A percentile compares a stretch with the other conserved stretches of the same genome.
phyloP scores from a whole-genome alignment of 2,329 filamentous ascomycete species.

The Paecilomyces formosus region DNA sequence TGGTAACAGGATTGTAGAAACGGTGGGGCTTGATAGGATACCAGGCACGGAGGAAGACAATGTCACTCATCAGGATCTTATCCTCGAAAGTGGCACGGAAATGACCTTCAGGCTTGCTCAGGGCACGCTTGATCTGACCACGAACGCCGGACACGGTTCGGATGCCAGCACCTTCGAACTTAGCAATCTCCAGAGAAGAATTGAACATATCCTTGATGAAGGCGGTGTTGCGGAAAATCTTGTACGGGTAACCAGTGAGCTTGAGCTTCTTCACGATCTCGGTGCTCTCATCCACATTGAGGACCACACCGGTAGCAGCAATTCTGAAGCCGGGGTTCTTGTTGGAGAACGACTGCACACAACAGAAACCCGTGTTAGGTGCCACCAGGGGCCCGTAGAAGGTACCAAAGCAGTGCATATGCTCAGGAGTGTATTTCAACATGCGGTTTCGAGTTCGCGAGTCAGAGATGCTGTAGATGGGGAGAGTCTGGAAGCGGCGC shows the following conservation, averaged over 20 bases:
- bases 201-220: slow-evolving; percentile 99
- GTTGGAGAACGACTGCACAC: slow-evolving; percentile 80
- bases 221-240: slow-evolving; percentile 98
- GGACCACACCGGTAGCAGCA: slow-evolving; percentile 84
- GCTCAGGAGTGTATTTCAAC: slow-evolving; percentile 98
- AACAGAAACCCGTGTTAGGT: slow-evolving; percentile 92
- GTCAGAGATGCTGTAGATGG: slow-evolving; percentile 91
- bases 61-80: slow-evolving; percentile 94
- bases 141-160: slow-evolving; percentile 92
- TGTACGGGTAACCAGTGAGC: slow-evolving; percentile 85
- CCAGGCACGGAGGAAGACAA: slow-evolving; percentile 94
- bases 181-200: slow-evolving; percentile 85
- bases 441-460: slow-evolving; percentile 90
- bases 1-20: slow-evolving; percentile 95
- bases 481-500: slow-evolving; percentile 87
- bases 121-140: slow-evolving; percentile 92
- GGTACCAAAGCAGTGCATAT: slow-evolving; percentile 97
- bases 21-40: slow-evolving; percentile 90
- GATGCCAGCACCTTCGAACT: slow-evolving; percentile 94
- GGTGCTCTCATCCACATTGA: slow-evolving; percentile 88
- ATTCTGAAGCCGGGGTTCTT: slow-evolving; percentile 86
- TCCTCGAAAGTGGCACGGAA: slow-evolving; percentile 98
- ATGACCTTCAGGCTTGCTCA: slow-evolving; percentile 87
- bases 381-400: slow-evolving; percentile 93
- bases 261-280: slow-evolving; percentile 99